Percentiles rank a stretch among this genome's conserved stretches.
phyloP scores from a whole-genome alignment of 352 stramenopile genomes.

The Phytophthora idaei region DNA sequence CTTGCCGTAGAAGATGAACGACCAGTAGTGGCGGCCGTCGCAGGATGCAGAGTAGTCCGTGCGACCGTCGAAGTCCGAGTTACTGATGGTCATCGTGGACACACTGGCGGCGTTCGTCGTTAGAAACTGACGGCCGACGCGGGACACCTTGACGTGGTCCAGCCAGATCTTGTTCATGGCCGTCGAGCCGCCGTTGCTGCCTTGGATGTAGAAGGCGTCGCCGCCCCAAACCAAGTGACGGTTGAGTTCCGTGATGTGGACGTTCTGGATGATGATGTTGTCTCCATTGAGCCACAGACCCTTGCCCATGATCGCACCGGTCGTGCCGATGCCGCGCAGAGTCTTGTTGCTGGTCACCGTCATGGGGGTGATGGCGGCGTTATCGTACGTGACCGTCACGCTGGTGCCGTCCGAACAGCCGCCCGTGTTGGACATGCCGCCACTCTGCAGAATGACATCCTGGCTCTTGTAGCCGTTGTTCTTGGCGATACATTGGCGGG shows the following conservation, averaged over 20 bases:
- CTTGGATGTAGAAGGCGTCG: conserved; percentile 33
- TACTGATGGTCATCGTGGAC: conserved; percentile 47
- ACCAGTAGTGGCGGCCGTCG: conserved; percentile 51
- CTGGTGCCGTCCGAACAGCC: conserved; percentile 25
- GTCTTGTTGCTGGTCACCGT: conserved; percentile 50
- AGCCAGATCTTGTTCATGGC: conserved; percentile 48
- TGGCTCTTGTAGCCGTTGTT: conserved; percentile 53
- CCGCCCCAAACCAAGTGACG: conserved; percentile 37
- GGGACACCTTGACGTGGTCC: conserved; percentile 48
- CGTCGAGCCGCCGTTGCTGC: conserved; percentile 24
- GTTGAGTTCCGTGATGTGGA: conserved; percentile 36
- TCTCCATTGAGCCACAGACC: conserved; percentile 39
- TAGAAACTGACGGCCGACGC: conserved; percentile 26
- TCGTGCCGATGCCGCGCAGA: conserved; percentile 38
- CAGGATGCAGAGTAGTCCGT: conserved; percentile 44
- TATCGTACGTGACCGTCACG: conserved; percentile 30
- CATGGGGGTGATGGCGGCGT: conserved; percentile 30
- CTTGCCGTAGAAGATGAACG: conserved; percentile 38
- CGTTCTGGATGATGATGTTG: conserved; percentile 58
- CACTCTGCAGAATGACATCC: conserved; percentile 38
- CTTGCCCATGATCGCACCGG: conserved; percentile 45
- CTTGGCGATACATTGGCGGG: conserved; percentile 33
- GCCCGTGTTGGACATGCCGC: conserved; percentile 30
- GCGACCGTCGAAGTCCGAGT: conserved; percentile 51
- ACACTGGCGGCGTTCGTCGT: conserved; percentile 37